Evolutionary conservation across 495 filamentous ascomycete genomes (phyloP).

Genomic region (Penicillium angulare): DNA sequence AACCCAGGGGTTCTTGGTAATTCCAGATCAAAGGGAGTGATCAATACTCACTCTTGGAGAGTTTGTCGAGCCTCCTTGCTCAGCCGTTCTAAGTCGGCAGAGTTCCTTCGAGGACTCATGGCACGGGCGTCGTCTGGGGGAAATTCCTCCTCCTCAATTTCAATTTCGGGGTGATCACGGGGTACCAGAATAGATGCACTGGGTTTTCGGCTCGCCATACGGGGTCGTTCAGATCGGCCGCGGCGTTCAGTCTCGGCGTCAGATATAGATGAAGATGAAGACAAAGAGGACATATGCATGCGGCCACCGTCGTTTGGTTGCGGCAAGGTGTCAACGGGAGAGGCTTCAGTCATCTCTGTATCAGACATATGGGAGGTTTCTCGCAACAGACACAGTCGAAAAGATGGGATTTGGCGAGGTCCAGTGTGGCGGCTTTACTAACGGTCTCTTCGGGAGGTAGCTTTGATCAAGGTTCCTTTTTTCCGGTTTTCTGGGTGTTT

Average conservation of each 20-base stretch:
- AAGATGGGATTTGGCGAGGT: constrained; percentile 14
- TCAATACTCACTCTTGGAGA: constrained; percentile 58
- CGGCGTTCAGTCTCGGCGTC: constrained; percentile 47
- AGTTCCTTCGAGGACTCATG: constrained; percentile 92
- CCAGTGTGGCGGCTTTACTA: constrained; percentile 22
- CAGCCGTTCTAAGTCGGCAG: constrained; percentile 81
- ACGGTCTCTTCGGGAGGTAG: not conserved
- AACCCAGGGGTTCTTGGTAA: not conserved
- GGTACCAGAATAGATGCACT: constrained; percentile 81
- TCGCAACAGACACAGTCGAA: constrained; percentile 19
- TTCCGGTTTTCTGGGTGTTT: constrained; percentile 3
- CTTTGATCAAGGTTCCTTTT: not conserved
- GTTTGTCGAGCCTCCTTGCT: constrained; percentile 72
- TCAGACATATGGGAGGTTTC: constrained; percentile 35
- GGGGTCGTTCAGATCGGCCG: constrained; percentile 48
- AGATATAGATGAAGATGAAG: constrained; percentile 48
- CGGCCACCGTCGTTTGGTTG: constrained; percentile 45
- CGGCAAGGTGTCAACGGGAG: constrained; percentile 42
- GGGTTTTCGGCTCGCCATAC: constrained; percentile 63
- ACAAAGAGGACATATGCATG: constrained; percentile 43
- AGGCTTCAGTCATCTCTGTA: constrained; percentile 41
- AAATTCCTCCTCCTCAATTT: constrained; percentile 64
- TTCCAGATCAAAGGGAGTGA: not conserved
- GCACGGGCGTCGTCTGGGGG: constrained; percentile 85
- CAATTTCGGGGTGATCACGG: constrained; percentile 65